Evolutionary conservation across 202 grass and related monocot genomes (phyloP), one percentile per base, ranked within the genome.

Genomic region (Brachypodium distachyon): DNA sequence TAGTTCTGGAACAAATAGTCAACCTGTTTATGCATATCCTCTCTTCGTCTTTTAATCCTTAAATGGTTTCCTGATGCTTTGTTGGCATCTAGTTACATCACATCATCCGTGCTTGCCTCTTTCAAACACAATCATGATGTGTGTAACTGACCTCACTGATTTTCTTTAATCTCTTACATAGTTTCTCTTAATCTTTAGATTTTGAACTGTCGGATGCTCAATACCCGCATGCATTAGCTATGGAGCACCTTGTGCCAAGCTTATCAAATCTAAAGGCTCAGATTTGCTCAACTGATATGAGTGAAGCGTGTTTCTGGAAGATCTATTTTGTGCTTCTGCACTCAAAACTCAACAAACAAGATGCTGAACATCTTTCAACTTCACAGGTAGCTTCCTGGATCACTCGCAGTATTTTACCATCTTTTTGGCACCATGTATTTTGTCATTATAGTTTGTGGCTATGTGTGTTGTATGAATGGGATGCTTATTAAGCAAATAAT

Each of bases 321-420:
- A 93, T 87, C 7, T 93, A 93, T 77, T 93, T 93, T 73, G 91
- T 93, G 39, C 87, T 93, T 68, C 42, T 93, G 75, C 84, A 90
- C 62, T 90, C 87, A 32, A 90, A 87, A 64, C 91, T 93, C 29
- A 87, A 19, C 32, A 82, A 67, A 33, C 64, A 77, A 77, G 91
- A 93, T 70, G 82, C 75, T 69, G 87, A 90, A 62, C 78, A 87
- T 85, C 65, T 93, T 61, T 90, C 87, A 59, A 90, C 87, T 0
- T 78, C 81, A 83, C 84, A 87, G 77, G 91, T 90, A 83, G 75
- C 41, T 50, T 49, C 50, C 53, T 26, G 13, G 6, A 59, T 51
- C 25, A 28, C 49, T n/a, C 52, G 11, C 17, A 26, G 7, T 61
- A 70, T 76, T n/a, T 26, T 36, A 0, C 21, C 19, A 2, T 62